These are phyloP conservation scores for Imleria badia DNA, from an alignment of 768 basidiomycete genomes.

Conservation along the genomic window DNA sequence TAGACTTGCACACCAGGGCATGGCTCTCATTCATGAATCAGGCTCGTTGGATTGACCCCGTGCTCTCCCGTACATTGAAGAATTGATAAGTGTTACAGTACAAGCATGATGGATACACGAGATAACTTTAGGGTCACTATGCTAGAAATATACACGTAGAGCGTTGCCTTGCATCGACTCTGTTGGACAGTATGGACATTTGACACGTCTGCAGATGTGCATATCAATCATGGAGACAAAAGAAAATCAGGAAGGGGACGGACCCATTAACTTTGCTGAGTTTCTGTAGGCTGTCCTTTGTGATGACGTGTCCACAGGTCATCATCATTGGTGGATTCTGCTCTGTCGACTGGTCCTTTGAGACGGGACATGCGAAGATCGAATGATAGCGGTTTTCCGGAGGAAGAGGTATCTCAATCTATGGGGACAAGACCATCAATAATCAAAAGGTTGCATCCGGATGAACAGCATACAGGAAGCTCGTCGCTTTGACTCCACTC, in stretches of 20 bases:
- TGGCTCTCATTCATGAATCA: slow-evolving; percentile 9
- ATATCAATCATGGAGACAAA: neutral
- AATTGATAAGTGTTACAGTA: slow-evolving; percentile 4
- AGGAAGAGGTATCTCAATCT: slow-evolving; percentile 94
- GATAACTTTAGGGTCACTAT: neutral
- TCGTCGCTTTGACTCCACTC: slow-evolving; percentile 91
- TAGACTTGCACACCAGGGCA: neutral
- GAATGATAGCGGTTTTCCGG: slow-evolving; percentile 92
- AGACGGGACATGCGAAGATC: slow-evolving; percentile 96
- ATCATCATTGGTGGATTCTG: slow-evolving; percentile 98
- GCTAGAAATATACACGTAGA: slow-evolving; percentile 65
- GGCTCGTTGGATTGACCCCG: slow-evolving; percentile 31
- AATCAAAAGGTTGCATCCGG: neutral
- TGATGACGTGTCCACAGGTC: slow-evolving; percentile 92
- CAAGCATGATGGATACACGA: slow-evolving; percentile 8
- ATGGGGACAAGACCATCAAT: slow-evolving; percentile 5
- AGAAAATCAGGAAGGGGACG: slow-evolving; percentile 39
- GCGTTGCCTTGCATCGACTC: slow-evolving; percentile 64
- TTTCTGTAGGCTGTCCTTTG: slow-evolving; percentile 87
- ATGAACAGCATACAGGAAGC: slow-evolving; percentile 60
- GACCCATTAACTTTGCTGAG: slow-evolving; percentile 82
- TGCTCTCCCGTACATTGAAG: neutral
- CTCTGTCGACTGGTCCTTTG: slow-evolving; percentile 94
- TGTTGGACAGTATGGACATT: slow-evolving; percentile 94
- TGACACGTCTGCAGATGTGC: slow-evolving; percentile 64